A percentile compares a stretch with the other conserved stretches of the same genome.
These are phyloP conservation scores for Debaryomyces singareniensis DNA, from an alignment of 1,139 yeast genomes.

Conservation along the genomic window DNA sequence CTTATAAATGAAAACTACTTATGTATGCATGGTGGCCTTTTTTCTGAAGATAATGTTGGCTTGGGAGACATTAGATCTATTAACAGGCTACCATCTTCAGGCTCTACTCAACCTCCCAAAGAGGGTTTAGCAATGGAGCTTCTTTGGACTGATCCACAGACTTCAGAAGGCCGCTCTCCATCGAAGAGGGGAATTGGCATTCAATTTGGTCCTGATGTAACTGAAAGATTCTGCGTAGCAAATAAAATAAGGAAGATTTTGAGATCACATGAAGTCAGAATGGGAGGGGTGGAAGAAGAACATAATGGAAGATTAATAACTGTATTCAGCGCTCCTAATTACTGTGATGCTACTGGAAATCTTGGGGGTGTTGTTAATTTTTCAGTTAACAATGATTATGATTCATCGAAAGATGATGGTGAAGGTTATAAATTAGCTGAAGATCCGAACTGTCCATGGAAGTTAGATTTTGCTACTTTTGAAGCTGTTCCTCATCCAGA, in stretches of 20 bases:
- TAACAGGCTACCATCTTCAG: slow-evolving; percentile 55
- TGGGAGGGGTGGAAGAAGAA: slow-evolving; percentile 83
- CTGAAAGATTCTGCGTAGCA: slow-evolving; percentile 64
- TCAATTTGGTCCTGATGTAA: slow-evolving; percentile 95
- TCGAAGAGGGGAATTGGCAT: slow-evolving; percentile 93
- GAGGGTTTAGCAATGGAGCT: slow-evolving; percentile 95
- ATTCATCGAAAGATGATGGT: slow-evolving; percentile 28
- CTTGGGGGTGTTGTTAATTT: slow-evolving; percentile 81
- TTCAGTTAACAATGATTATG: slow-evolving; percentile 28
- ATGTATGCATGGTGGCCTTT: slow-evolving; percentile 94
- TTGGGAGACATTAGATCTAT: slow-evolving; percentile 68
- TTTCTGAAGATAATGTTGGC: slow-evolving; percentile 68
- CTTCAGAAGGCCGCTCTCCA: slow-evolving; percentile 68
- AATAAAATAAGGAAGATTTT: slow-evolving; percentile 76
- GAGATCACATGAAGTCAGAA: slow-evolving; percentile 92
- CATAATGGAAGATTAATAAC: slow-evolving; percentile 84
- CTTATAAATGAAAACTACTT: slow-evolving; percentile 70
- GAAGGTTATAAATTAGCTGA: slow-evolving; percentile 47
- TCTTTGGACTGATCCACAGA: slow-evolving; percentile 96
- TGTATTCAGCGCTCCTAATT: slow-evolving; percentile 95
- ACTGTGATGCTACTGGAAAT: slow-evolving; percentile 90
- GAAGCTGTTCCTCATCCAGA: slow-evolving; percentile 87
- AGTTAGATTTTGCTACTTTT: slow-evolving; percentile 51
- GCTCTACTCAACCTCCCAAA: slow-evolving; percentile 74
- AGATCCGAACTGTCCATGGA: slow-evolving; percentile 43